Evolutionary conservation across 2,329 filamentous ascomycete genomes (phyloP).

Genomic region (Capronia coronata): DNA sequence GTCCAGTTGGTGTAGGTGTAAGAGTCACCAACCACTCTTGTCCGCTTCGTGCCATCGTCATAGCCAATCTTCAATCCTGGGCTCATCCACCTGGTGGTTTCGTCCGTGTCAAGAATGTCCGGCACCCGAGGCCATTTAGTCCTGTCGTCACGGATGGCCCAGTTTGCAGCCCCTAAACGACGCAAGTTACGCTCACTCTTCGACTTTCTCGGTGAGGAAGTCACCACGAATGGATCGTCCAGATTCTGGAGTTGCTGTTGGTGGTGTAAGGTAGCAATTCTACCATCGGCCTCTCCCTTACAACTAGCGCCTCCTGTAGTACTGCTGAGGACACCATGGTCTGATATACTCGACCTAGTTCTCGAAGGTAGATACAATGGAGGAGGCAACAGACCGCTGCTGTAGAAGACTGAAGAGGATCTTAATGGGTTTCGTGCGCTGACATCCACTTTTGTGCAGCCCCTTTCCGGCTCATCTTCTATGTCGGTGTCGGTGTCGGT

Average conservation of each 20-base stretch:
- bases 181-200: conserved; percentile 3
- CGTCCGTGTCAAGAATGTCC: too few species aligned
- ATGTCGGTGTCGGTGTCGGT: too few species aligned
- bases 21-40: too few species aligned
- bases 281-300: background rate
- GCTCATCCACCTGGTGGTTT: too few species aligned
- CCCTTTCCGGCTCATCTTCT: too few species aligned
- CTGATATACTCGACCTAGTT: conserved; percentile 4
- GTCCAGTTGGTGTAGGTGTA: background rate
- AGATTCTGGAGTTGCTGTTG: conserved; percentile 19
- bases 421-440: background rate
- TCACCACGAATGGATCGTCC: background rate
- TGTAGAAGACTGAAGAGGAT: background rate
- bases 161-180: background rate
- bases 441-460: too few species aligned
- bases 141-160: too few species aligned
- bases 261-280: conserved; percentile 3
- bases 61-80: too few species aligned
- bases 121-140: too few species aligned
- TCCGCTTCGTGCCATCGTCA: too few species aligned
- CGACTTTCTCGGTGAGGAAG: conserved; percentile 6
- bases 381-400: conserved; percentile 9
- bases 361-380: conserved; percentile 5
- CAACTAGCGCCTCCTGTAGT: background rate
- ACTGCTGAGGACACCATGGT: conserved; percentile 8